A percentile compares a stretch with the other conserved stretches of the same genome.
These are phyloP conservation scores for Parascedosporium putredinis DNA, from an alignment of 2,329 filamentous ascomycete species.

Conservation along the genomic window DNA sequence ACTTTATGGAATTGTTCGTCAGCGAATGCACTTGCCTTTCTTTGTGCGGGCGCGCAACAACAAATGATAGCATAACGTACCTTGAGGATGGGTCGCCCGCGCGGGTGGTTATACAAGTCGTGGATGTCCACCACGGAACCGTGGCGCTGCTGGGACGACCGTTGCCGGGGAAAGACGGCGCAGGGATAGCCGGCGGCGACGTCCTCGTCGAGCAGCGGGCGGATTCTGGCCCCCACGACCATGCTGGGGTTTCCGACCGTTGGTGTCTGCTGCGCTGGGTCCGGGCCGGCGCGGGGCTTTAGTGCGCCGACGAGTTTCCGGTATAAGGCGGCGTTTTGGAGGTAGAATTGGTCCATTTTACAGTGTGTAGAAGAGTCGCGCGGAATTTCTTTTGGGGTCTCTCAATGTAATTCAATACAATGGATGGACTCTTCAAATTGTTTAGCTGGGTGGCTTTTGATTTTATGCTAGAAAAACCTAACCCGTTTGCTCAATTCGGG, in stretches of 20 bases:
- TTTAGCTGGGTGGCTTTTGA: too few species aligned
- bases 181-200: slow-evolving; percentile 17
- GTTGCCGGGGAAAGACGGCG: slow-evolving; percentile 20
- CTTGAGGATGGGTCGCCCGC: slow-evolving; percentile 21
- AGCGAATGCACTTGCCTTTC: too few species aligned
- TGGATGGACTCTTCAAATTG: not conserved
- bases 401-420: too few species aligned
- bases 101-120: slow-evolving; percentile 23
- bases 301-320: not conserved
- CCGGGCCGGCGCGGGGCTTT: not conserved
- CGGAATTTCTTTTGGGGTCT: too few species aligned
- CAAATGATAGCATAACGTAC: too few species aligned
- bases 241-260: slow-evolving; percentile 16
- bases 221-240: slow-evolving; percentile 25
- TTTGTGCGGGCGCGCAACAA: too few species aligned
- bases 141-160: slow-evolving; percentile 1
- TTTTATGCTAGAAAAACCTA: too few species aligned
- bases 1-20: not conserved
- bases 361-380: too few species aligned
- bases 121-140: slow-evolving; percentile 25
- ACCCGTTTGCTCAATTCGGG: too few species aligned
- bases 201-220: slow-evolving; percentile 26
- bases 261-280: not conserved
- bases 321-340: not conserved
- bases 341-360: not conserved